Evolutionary conservation across 1,284 basidiomycete genomes (phyloP).

Genomic region (Athelia psychrophila): DNA sequence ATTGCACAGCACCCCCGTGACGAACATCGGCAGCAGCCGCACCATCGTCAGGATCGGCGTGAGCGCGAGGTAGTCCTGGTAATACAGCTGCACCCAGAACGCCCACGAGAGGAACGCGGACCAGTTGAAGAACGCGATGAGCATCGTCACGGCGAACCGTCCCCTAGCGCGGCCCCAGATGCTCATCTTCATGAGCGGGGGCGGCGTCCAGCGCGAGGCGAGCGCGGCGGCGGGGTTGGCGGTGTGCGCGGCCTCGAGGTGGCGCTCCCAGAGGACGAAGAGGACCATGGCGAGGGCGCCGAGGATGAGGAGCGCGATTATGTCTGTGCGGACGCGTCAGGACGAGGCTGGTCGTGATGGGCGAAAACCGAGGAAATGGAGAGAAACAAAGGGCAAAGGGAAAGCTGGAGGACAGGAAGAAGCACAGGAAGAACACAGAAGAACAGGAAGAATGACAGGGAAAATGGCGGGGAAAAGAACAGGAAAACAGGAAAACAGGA

Average conservation of each 20-base stretch:
- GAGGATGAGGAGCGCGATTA: conserved; percentile 52
- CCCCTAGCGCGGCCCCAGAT: conserved; percentile 64
- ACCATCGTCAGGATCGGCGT: conserved; percentile 70
- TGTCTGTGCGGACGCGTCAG: conserved; percentile 30
- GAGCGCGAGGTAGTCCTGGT: conserved; percentile 58
- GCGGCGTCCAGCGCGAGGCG: conserved; percentile 38
- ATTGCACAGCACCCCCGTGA: conserved; percentile 71
- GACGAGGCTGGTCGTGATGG: too few relatives aligned
- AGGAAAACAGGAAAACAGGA: neutral
- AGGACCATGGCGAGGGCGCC: conserved; percentile 47
- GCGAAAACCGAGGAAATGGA: too few relatives aligned
- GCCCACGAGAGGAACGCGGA: conserved; percentile 49
- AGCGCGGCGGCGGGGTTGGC: conserved; percentile 5
- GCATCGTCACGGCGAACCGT: conserved; percentile 54
- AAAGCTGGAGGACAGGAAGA: too few relatives aligned
- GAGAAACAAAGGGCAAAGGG: too few relatives aligned
- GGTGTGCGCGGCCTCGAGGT: conserved; percentile 40
- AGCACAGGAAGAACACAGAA: too few relatives aligned
- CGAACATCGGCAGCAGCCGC: conserved; percentile 74
- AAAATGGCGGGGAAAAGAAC: conserved; percentile 3
- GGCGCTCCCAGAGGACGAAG: conserved; percentile 63
- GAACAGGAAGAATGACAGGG: too few relatives aligned
- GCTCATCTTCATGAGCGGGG: conserved; percentile 60
- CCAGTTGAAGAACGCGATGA: conserved; percentile 64
- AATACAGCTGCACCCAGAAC: conserved; percentile 63